phyloP scores from a whole-genome alignment of 2,329 filamentous ascomycete species.

The Pyrenophora seminiperda region DNA sequence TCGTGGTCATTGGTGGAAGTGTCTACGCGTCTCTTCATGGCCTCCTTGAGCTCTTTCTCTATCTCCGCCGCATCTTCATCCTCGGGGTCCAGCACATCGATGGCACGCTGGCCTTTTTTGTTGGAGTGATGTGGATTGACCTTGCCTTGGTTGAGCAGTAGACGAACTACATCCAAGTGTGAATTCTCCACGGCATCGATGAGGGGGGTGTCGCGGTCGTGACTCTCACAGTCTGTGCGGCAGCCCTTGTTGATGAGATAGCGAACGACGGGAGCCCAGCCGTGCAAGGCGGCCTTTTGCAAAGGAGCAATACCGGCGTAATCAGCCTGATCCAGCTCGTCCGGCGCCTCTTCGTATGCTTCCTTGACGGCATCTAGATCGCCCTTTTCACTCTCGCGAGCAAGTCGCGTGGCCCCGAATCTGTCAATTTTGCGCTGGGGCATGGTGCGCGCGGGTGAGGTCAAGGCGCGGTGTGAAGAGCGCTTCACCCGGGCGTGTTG shows the following conservation, averaged over 20 bases:
- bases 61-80: slow-evolving; percentile 81
- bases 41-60: slow-evolving; percentile 69
- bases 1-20: slow-evolving; percentile 54
- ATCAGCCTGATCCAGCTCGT: slow-evolving; percentile 86
- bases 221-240: slow-evolving; percentile 77
- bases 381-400: slow-evolving; percentile 86
- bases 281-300: slow-evolving; percentile 89
- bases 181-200: slow-evolving; percentile 97
- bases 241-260: slow-evolving; percentile 85
- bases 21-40: slow-evolving; percentile 55
- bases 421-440: slow-evolving; percentile 86
- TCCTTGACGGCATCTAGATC: slow-evolving; percentile 79
- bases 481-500: slow-evolving; percentile 59
- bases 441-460: slow-evolving; percentile 61
- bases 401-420: slow-evolving; percentile 87
- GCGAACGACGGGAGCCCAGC: slow-evolving; percentile 83
- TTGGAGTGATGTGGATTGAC: slow-evolving; percentile 92
- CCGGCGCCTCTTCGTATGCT: slow-evolving; percentile 76
- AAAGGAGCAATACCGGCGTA: slow-evolving; percentile 96
- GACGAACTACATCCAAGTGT: slow-evolving; percentile 83
- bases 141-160: slow-evolving; percentile 76
- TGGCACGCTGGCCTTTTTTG: slow-evolving; percentile 87
- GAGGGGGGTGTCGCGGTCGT: slow-evolving; percentile 83
- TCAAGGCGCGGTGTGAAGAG: slow-evolving; percentile 66
- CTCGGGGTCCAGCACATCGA: slow-evolving; percentile 79